Evolutionary conservation across 495 filamentous ascomycete genomes (phyloP).

Genomic region (Penicillium goetzii): DNA sequence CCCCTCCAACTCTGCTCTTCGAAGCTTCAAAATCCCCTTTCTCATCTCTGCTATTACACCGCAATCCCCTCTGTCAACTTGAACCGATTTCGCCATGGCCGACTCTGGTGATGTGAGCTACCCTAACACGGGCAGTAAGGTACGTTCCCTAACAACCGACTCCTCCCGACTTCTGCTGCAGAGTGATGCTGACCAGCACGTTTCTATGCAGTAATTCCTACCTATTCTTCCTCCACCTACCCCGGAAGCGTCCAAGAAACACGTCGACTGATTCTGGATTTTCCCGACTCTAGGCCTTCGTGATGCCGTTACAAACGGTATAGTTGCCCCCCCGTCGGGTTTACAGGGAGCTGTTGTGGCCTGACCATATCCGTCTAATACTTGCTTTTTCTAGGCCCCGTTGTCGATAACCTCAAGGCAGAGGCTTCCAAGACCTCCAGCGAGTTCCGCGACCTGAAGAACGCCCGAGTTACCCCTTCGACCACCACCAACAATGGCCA

Average conservation of each 20-base stretch:
- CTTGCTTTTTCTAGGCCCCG: conserved; percentile 58
- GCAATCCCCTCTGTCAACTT: not conserved
- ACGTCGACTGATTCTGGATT: conserved; percentile 29
- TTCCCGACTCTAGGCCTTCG: conserved; percentile 28
- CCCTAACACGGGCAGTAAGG: conserved; percentile 51
- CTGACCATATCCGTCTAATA: conserved; percentile 40
- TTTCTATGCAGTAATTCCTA: conserved; percentile 11
- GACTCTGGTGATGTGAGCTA: conserved; percentile 47
- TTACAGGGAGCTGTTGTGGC: not conserved
- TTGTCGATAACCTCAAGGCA: conserved; percentile 76
- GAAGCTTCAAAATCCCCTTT: not conserved
- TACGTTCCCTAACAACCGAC: conserved; percentile 32
- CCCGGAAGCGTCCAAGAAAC: conserved; percentile 7
- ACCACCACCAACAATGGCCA: conserved; percentile 79
- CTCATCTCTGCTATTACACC: not conserved
- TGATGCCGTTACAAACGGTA: conserved; percentile 42
- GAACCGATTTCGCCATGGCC: conserved; percentile 29
- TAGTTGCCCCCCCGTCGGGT: conserved; percentile 7
- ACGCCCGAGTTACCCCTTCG: conserved; percentile 67
- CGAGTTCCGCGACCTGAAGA: conserved; percentile 78
- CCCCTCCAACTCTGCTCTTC: not conserved
- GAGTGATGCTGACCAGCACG: conserved; percentile 20
- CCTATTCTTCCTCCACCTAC: not conserved
- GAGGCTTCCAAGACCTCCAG: conserved; percentile 69
- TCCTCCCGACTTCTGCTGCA: conserved; percentile 14